These are phyloP conservation scores for Thyridium curvatum DNA, from an alignment of 2,329 filamentous ascomycete genomes.

Conservation along the genomic window DNA sequence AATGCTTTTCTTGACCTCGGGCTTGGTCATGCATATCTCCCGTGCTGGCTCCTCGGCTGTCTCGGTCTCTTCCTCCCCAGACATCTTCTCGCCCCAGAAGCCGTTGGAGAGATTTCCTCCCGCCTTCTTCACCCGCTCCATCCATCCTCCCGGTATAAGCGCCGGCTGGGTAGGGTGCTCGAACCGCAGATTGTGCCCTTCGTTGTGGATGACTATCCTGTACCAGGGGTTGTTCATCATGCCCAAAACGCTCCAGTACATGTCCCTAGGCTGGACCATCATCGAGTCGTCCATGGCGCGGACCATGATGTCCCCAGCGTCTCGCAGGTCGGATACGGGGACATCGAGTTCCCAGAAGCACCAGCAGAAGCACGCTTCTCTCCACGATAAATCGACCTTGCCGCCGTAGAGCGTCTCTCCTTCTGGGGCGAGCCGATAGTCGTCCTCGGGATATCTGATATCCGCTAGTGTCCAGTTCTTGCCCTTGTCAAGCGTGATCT, in stretches of 20 bases:
- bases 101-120: conserved; percentile 78
- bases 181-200: conserved; percentile 61
- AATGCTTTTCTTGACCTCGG: conserved; percentile 53
- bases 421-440: conserved; percentile 60
- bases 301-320: conserved; percentile 68
- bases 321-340: conserved; percentile 51
- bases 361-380: conserved; percentile 83
- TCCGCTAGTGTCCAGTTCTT: conserved; percentile 72
- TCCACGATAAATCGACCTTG: conserved; percentile 71
- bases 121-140: conserved; percentile 80
- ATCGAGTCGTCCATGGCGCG: conserved; percentile 87
- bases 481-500: conserved; percentile 78
- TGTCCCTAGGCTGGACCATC: conserved; percentile 80
- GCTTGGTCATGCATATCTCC: conserved; percentile 74
- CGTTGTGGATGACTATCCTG: conserved; percentile 67
- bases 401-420: conserved; percentile 66
- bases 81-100: conserved; percentile 72
- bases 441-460: conserved; percentile 79
- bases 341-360: conserved; percentile 82
- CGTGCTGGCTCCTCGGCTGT: conserved; percentile 43
- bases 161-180: conserved; percentile 85
- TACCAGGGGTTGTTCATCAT: conserved; percentile 99
- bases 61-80: conserved; percentile 40
- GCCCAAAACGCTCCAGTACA: conserved; percentile 92
- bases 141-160: conserved; percentile 77